Conservation (phyloP, 805 yeast species). For the Cyberlindnera americana region DNA sequence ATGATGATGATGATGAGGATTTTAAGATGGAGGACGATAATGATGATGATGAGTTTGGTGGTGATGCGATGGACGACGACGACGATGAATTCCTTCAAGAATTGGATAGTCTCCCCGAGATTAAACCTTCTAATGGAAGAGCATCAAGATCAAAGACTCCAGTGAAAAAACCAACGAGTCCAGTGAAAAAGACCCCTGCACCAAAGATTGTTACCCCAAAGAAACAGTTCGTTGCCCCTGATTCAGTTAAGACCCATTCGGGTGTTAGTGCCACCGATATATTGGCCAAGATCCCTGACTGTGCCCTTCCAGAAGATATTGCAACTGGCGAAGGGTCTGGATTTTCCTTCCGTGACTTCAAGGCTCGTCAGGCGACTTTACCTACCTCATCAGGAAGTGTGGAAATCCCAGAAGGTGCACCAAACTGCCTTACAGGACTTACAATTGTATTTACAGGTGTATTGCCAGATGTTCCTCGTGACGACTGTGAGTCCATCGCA, state of each 20-base stretch:
- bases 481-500: slow-evolving; percentile 70
- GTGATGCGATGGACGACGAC: slow-evolving; percentile 18
- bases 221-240: slow-evolving; percentile 1
- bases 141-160: slow-evolving; percentile 3
- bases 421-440: slow-evolving; percentile 82
- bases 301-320: slow-evolving; percentile 51
- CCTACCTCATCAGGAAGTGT: slow-evolving; percentile 34
- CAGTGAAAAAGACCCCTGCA: neutral
- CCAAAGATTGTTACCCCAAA: neutral
- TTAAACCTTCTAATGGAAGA: slow-evolving; percentile 4
- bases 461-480: slow-evolving; percentile 75
- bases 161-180: slow-evolving; percentile 1
- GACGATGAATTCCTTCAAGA: slow-evolving; percentile 18
- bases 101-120: slow-evolving; percentile 8
- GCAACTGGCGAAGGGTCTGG: slow-evolving; percentile 48
- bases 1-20: slow-evolving; percentile 24
- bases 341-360: slow-evolving; percentile 55
- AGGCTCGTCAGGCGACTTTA: slow-evolving; percentile 39
- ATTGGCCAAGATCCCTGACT: slow-evolving; percentile 67
- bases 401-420: slow-evolving; percentile 76
- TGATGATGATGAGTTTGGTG: slow-evolving; percentile 14
- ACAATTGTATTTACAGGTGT: slow-evolving; percentile 93
- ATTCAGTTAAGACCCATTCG: slow-evolving; percentile 8
- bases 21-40: slow-evolving; percentile 10
- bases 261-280: slow-evolving; percentile 49